These are phyloP conservation scores for Penicillium bialowiezense DNA, from an alignment of 495 filamentous ascomycete species.

Conservation along the genomic window DNA sequence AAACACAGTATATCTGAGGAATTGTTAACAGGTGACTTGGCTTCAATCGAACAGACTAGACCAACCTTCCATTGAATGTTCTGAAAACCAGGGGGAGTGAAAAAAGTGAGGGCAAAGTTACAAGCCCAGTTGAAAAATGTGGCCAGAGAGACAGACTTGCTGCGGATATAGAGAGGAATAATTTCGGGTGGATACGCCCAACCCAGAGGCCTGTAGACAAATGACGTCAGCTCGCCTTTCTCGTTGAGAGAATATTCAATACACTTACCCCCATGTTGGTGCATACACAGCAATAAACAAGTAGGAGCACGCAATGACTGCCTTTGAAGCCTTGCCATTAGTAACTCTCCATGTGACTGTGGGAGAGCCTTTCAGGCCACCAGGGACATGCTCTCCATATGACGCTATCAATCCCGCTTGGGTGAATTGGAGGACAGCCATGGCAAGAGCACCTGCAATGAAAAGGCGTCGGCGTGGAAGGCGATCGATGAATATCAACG, in stretches of 20 bases:
- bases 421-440: slow-evolving; percentile 51
- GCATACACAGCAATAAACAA: slow-evolving; percentile 64
- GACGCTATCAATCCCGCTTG: slow-evolving; percentile 58
- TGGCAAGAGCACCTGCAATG: slow-evolving; percentile 47
- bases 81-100: slow-evolving; percentile 59
- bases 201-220: slow-evolving; percentile 9
- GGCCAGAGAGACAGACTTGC: slow-evolving; percentile 16
- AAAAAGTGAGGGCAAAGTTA: slow-evolving; percentile 54
- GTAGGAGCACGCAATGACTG: slow-evolving; percentile 62
- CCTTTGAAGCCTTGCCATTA: slow-evolving; percentile 43
- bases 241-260: background rate
- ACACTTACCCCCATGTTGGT: slow-evolving; percentile 37
- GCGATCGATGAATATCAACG: slow-evolving; percentile 55
- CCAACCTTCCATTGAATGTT: slow-evolving; percentile 52
- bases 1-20: slow-evolving; percentile 11
- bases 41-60: background rate
- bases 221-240: background rate
- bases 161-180: slow-evolving; percentile 19
- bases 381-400: slow-evolving; percentile 52
- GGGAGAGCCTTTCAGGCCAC: slow-evolving; percentile 32
- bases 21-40: background rate
- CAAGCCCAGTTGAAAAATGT: slow-evolving; percentile 22
- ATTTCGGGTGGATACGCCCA: slow-evolving; percentile 21
- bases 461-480: slow-evolving; percentile 52
- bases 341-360: slow-evolving; percentile 58